Conservation (phyloP, 768 basidiomycete genomes). For the Pisolithus sp. region DNA sequence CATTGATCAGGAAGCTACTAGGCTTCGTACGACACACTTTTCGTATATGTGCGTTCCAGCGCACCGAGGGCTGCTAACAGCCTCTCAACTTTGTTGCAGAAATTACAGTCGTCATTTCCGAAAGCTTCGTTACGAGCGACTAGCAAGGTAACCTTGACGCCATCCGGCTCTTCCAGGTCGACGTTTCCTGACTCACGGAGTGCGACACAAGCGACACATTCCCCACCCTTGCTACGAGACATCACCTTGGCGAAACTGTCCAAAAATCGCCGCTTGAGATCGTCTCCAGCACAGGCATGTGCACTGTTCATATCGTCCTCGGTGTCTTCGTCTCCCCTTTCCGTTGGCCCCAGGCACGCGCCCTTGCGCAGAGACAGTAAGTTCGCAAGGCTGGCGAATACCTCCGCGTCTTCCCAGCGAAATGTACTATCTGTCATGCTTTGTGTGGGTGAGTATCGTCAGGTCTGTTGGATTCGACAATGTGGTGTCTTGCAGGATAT, state of each 20-base stretch:
- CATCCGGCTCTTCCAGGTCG: background rate
- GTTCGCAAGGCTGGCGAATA: background rate
- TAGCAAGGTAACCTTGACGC: background rate
- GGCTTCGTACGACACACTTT: background rate
- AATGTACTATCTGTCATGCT: background rate
- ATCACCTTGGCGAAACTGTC: background rate
- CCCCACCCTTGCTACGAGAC: background rate
- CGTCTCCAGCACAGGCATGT: background rate
- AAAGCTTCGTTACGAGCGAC: constrained; percentile 1
- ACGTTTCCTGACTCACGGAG: background rate
- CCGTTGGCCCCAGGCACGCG: background rate
- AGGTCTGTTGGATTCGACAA: too few relatives aligned
- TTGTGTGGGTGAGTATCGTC: too few relatives aligned
- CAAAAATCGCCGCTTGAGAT: background rate
- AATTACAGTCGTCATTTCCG: background rate
- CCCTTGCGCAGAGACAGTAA: background rate
- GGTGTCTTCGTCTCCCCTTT: background rate
- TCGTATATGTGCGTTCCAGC: too few relatives aligned
- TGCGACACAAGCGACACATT: background rate
- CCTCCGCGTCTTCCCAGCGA: background rate
- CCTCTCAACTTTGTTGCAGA: background rate
- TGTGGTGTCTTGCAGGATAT: too few relatives aligned
- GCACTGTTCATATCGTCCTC: background rate
- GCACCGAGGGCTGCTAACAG: background rate
- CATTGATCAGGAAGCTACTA: background rate